These are phyloP conservation scores for Punica granatum DNA, from an alignment of 345 rosid genomes.

Conservation along the genomic window DNA sequence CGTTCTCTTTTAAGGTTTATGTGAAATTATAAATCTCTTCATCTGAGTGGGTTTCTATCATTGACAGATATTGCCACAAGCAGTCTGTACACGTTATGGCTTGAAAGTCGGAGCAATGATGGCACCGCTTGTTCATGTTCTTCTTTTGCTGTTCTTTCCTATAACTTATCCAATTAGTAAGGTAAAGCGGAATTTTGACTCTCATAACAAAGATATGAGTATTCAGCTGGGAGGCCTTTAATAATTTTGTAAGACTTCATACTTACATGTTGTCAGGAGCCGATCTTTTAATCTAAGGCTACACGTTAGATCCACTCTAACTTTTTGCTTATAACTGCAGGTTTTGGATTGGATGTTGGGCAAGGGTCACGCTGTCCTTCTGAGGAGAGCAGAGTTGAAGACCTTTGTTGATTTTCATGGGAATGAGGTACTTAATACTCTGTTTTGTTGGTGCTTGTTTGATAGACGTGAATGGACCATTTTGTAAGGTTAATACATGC, in stretches of 20 bases:
- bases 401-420: slow-evolving; percentile 89
- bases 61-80: slow-evolving; percentile 80
- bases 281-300: too few relatives aligned
- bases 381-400: slow-evolving; percentile 92
- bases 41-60: not conserved
- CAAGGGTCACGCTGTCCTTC: slow-evolving; percentile 80
- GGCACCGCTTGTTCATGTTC: slow-evolving; percentile 78
- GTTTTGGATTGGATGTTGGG: slow-evolving; percentile 98
- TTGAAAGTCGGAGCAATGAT: slow-evolving; percentile 77
- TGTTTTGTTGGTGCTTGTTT: too few relatives aligned
- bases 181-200: slow-evolving; percentile 27
- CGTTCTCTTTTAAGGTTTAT: not conserved
- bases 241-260: too few relatives aligned
- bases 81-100: slow-evolving; percentile 88
- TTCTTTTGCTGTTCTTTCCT: slow-evolving; percentile 67
- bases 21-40: not conserved
- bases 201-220: not conserved
- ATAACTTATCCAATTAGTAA: slow-evolving; percentile 92
- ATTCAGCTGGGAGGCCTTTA: not conserved
- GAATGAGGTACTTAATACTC: slow-evolving; percentile 53
- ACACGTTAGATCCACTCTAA: slow-evolving; percentile 5
- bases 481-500: too few relatives aligned
- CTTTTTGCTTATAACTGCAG: slow-evolving; percentile 24
- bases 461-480: too few relatives aligned
- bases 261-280: too few relatives aligned